phyloP scores from a whole-genome alignment of 148 eudicot genomes.

The Heliamphora exappendiculata region DNA sequence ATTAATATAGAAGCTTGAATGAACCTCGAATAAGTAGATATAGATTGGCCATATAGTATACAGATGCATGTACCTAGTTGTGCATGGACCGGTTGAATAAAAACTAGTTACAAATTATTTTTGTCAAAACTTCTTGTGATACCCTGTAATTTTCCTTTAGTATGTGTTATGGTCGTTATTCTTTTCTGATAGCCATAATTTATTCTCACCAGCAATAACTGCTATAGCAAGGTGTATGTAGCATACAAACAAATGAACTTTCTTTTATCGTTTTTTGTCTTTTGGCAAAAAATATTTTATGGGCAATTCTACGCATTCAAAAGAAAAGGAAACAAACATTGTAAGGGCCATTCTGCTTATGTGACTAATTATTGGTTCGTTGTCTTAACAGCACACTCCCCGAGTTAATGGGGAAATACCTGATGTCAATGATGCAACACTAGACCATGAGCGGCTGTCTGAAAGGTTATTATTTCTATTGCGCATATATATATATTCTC shows the following conservation, averaged over 20 bases:
- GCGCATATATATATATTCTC: background rate
- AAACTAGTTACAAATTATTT: background rate
- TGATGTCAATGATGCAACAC: conserved; percentile 53
- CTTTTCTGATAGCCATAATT: background rate
- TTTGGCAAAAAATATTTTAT: background rate
- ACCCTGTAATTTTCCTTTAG: background rate
- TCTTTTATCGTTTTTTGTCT: background rate
- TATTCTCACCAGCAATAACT: background rate
- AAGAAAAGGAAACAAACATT: conserved; percentile 1
- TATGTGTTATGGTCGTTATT: background rate
- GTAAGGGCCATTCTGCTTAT: conserved; percentile 4
- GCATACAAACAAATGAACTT: background rate
- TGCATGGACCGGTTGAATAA: background rate
- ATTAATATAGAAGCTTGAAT: too few species aligned
- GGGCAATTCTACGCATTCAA: too few species aligned
- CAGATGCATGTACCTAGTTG: background rate
- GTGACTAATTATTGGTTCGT: conserved; percentile 11
- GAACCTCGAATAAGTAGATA: too few species aligned
- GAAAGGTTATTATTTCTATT: conserved; percentile 37
- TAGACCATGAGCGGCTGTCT: conserved; percentile 57
- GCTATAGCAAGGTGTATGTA: background rate
- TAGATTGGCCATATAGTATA: background rate
- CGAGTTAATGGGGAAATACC: conserved; percentile 57
- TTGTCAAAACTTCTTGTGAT: background rate
- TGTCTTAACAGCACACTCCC: conserved; percentile 61